A percentile compares a stretch with the other conserved stretches of the same genome.
phyloP scores from a whole-genome alignment of 2,329 filamentous ascomycete genomes.

The Phialocephala sp. region DNA sequence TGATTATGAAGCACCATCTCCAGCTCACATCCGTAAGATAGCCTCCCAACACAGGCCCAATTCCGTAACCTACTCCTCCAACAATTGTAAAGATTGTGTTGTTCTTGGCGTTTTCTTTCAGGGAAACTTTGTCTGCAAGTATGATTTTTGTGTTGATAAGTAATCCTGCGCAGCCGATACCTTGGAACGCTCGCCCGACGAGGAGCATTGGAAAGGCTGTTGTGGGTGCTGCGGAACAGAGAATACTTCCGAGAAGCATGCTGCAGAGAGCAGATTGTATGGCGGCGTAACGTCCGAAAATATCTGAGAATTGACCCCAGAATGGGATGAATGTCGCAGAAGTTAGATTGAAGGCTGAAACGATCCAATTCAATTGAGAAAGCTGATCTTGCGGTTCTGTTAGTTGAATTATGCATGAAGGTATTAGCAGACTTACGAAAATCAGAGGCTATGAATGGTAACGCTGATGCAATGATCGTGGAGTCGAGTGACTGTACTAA shows the following conservation, averaged over 20 bases:
- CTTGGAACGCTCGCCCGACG: conserved; percentile 67
- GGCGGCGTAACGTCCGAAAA: conserved; percentile 66
- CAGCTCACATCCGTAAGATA: conserved; percentile 61
- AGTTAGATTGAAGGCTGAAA: conserved; percentile 71
- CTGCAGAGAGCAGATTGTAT: conserved; percentile 62
- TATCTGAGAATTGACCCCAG: conserved; percentile 68
- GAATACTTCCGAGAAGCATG: conserved; percentile 64
- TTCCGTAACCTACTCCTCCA: conserved; percentile 55
- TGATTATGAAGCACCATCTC: conserved; percentile 72
- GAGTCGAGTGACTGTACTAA: conserved; percentile 66
- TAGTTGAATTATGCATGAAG: conserved; percentile 1
- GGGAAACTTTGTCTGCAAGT: conserved; percentile 67
- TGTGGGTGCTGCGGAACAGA: conserved; percentile 63
- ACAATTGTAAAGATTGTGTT: conserved; percentile 67
- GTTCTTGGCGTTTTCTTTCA: conserved; percentile 66
- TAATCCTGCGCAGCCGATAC: conserved; percentile 65
- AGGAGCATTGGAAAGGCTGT: conserved; percentile 63
- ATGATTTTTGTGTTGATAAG: conserved; percentile 65
- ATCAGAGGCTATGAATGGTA: conserved; percentile 67
- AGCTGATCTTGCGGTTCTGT: conserved; percentile 50
- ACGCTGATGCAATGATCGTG: conserved; percentile 66
- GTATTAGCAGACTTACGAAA: conserved; percentile 54
- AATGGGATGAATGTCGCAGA: conserved; percentile 70
- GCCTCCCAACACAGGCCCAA: conserved; percentile 62
- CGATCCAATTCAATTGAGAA: conserved; percentile 70